Evolutionary conservation across 805 yeast species (phyloP).

Genomic region (Pichia cephalocereana): DNA sequence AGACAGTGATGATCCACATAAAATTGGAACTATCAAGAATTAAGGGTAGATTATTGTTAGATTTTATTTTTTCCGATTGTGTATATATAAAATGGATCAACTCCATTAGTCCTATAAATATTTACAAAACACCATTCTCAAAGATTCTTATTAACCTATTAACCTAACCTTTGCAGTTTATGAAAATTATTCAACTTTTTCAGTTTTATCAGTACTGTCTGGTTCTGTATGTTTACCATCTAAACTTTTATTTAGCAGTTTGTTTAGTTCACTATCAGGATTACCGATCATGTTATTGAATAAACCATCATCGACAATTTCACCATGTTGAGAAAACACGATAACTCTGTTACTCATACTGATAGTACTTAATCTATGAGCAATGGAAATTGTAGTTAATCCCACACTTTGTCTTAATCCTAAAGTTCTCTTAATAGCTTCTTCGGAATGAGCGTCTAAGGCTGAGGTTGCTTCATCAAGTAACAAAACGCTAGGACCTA

Average conservation of each 20-base stretch:
- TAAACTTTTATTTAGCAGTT: slow-evolving; percentile 28
- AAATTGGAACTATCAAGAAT: background rate
- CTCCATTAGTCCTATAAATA: too few species aligned
- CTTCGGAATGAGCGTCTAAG: slow-evolving; percentile 79
- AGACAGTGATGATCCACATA: slow-evolving; percentile 22
- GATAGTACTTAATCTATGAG: slow-evolving; percentile 85
- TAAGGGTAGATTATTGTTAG: too few species aligned
- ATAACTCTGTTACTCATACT: slow-evolving; percentile 72
- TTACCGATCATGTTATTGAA: slow-evolving; percentile 43
- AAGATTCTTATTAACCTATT: too few species aligned
- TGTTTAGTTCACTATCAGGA: slow-evolving; percentile 36
- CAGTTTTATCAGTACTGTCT: slow-evolving; percentile 9
- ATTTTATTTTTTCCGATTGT: too few species aligned
- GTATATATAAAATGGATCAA: too few species aligned
- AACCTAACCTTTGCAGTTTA: background rate
- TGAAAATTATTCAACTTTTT: background rate
- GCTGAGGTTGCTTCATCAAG: slow-evolving; percentile 96
- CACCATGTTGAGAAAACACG: slow-evolving; percentile 62
- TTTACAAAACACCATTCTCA: too few species aligned
- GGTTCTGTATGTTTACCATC: slow-evolving; percentile 19
- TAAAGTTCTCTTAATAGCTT: slow-evolving; percentile 70
- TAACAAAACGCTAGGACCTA: slow-evolving; percentile 67
- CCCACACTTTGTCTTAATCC: slow-evolving; percentile 43
- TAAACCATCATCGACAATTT: slow-evolving; percentile 63
- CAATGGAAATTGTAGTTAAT: slow-evolving; percentile 77